These are phyloP conservation scores for Boletus sp. DNA, from an alignment of 768 basidiomycete genomes.

Conservation along the genomic window DNA sequence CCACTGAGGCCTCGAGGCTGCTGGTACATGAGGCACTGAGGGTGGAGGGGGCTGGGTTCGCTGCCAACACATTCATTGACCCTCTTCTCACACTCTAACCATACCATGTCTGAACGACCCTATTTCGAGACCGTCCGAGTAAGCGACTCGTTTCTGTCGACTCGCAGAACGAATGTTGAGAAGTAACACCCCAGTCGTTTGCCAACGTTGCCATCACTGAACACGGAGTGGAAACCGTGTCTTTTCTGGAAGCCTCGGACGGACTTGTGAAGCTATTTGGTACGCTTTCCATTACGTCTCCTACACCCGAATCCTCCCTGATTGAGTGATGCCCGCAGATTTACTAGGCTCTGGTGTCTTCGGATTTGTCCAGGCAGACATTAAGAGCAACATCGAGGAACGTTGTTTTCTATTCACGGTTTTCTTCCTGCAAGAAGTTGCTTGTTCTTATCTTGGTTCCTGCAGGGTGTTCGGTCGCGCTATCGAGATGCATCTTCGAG, in stretches of 20 bases:
- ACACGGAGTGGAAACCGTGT: constrained; percentile 71
- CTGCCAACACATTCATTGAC: constrained; percentile 1
- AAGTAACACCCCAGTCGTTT: constrained; percentile 60
- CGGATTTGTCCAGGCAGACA: constrained; percentile 69
- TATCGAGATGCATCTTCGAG: constrained; percentile 41
- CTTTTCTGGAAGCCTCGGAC: constrained; percentile 87
- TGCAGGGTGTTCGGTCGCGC: constrained; percentile 62
- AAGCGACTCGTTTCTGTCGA: constrained; percentile 12
- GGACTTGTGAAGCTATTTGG: constrained; percentile 76
- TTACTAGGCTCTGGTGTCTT: constrained; percentile 67
- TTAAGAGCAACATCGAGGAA: constrained; percentile 64
- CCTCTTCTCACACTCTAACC: constrained; percentile 9
- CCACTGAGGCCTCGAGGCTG: constrained; percentile 29
- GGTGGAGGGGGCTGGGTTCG: constrained; percentile 9
- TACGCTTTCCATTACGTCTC: constrained; percentile 34
- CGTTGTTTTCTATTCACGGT: constrained; percentile 25
- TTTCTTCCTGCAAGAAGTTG: constrained; percentile 10
- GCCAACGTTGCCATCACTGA: constrained; percentile 76
- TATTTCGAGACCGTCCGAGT: constrained; percentile 72
- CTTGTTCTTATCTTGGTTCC: constrained; percentile 9
- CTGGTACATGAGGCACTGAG: constrained; percentile 17
- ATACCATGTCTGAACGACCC: constrained; percentile 37
- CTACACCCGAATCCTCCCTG: constrained; percentile 9
- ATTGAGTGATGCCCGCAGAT: constrained; percentile 39
- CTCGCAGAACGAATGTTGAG: not conserved